Percentiles rank a stretch among this genome's conserved stretches.
phyloP scores from a whole-genome alignment of 2,329 filamentous ascomycete genomes.

The Xylaria sp. region DNA sequence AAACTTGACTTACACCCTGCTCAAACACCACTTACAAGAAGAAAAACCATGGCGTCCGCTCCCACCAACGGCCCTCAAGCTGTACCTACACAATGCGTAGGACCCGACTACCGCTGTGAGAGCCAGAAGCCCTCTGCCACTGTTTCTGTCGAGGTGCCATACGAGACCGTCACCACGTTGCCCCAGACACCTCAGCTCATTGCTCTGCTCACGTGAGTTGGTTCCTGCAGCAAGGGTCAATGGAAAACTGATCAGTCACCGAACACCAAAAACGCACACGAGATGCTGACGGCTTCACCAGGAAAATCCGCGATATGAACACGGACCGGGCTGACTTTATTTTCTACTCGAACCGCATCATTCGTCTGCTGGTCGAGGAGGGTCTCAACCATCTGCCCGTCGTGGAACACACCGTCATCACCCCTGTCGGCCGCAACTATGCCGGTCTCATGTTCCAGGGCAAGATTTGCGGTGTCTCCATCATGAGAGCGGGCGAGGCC shows the following conservation, averaged over 20 bases:
- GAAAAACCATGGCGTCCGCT: conserved; percentile 34
- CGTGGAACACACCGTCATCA: conserved; percentile 81
- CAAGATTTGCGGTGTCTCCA: conserved; percentile 97
- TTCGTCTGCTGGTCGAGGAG: conserved; percentile 92
- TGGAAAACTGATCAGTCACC: neutral
- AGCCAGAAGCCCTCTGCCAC: conserved; percentile 81
- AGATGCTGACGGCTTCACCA: conserved; percentile 36
- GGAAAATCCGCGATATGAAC: conserved; percentile 89
- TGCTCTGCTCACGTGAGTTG: conserved; percentile 86
- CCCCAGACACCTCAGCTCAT: conserved; percentile 95
- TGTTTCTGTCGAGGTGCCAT: conserved; percentile 73
- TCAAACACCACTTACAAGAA: conserved; percentile 27
- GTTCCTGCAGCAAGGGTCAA: conserved; percentile 21
- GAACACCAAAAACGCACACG: conserved; percentile 8
- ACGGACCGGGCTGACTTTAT: conserved; percentile 95
- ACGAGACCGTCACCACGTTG: conserved; percentile 84
- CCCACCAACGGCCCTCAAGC: conserved; percentile 29
- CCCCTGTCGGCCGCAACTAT: conserved; percentile 83
- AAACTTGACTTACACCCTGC: neutral
- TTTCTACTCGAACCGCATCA: conserved; percentile 98
- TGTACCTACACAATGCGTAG: conserved; percentile 60
- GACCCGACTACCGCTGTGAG: conserved; percentile 70
- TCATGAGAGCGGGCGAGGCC: conserved; percentile 95
- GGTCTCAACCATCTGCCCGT: conserved; percentile 94
- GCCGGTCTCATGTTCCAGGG: conserved; percentile 91